phyloP scores from a whole-genome alignment of 75 land plant species.

The Chamaecyparis obtusa region DNA sequence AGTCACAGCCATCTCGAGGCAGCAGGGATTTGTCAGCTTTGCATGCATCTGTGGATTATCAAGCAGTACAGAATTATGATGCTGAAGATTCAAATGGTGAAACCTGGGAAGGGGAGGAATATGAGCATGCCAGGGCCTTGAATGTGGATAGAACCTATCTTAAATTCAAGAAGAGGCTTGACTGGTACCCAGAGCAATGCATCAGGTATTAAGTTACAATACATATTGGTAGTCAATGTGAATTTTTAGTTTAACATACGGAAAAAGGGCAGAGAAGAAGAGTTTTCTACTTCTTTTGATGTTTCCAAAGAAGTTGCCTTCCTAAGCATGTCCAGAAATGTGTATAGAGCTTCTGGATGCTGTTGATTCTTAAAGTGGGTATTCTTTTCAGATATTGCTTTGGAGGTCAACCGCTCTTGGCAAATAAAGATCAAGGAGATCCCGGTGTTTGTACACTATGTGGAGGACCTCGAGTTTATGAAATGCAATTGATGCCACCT shows the following conservation, averaged over 20 bases:
- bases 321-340: not conserved
- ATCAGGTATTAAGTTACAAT: conserved; percentile 55
- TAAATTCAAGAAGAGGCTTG: conserved; percentile 85
- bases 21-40: conserved; percentile 31
- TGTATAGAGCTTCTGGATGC: not conserved
- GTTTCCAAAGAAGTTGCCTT: not conserved
- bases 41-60: conserved; percentile 29
- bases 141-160: conserved; percentile 81
- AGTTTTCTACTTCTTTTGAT: not conserved
- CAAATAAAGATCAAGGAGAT: conserved; percentile 39
- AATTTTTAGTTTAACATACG: not conserved
- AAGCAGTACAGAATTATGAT: conserved; percentile 21
- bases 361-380: conserved; percentile 6
- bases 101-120: conserved; percentile 71
- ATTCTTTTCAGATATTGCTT: conserved; percentile 58
- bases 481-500: conserved; percentile 96
- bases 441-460: conserved; percentile 60
- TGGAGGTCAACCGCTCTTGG: conserved; percentile 75
- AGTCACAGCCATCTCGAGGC: conserved; percentile 40
- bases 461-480: conserved; percentile 73
- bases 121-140: conserved; percentile 80
- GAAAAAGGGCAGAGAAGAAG: not conserved
- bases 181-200: conserved; percentile 89
- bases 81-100: conserved; percentile 45
- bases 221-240: not conserved